Evolutionary conservation across 2,329 filamentous ascomycete genomes (phyloP), one percentile per base, ranked within the genome.

Genomic region (Fusarium albosuccineum): DNA sequence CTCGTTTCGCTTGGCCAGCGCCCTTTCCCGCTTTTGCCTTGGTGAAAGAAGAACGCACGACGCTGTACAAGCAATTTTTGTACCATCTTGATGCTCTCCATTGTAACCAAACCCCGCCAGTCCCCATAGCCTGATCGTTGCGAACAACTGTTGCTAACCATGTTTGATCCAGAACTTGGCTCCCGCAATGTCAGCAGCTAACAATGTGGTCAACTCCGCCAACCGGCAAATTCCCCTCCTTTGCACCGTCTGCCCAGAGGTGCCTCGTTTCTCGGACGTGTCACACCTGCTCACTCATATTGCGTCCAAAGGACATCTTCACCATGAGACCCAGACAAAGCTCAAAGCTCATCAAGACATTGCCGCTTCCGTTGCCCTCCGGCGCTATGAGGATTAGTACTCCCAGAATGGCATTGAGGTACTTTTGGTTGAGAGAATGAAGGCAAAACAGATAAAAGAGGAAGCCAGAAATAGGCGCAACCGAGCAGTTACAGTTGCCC

Each of bases 241-340:
- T 70, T 98, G 95, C 87, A 89, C 85, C 74, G 90, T 97, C 70
- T 98, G 95, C 77, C 91, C 92, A 36, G 92, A 91, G 70, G 86
- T 86, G 63, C 92, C 93, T 39, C 87, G 81, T 30, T 97, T 97
- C 80, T 97, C 93, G 57, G 95, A 98, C 78, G 85, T 94, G 44
- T 97, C 94, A 34, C 95, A 97, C 78, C 84, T 97, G 37, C 87
- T 98, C 75, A 98, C 95, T 11, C 95, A 98, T 76, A 88, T 97
- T 65, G 89, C 92, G 62, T 97, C 94, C 67, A 97, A 97, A 77
- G 91, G 92, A n/a, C 95, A 98, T 77, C 83, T 97, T 34, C 90
- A 93, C 62, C 87, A 93, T 75, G 89, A 92, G 73, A 97, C 94
- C 81, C 93, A 93, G 74, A 85, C 93, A 53, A 90, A 93, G 72